Evolutionary conservation across 108 stramenopile genomes (phyloP).

Genomic region (Cylindrotheca fusiformis): DNA sequence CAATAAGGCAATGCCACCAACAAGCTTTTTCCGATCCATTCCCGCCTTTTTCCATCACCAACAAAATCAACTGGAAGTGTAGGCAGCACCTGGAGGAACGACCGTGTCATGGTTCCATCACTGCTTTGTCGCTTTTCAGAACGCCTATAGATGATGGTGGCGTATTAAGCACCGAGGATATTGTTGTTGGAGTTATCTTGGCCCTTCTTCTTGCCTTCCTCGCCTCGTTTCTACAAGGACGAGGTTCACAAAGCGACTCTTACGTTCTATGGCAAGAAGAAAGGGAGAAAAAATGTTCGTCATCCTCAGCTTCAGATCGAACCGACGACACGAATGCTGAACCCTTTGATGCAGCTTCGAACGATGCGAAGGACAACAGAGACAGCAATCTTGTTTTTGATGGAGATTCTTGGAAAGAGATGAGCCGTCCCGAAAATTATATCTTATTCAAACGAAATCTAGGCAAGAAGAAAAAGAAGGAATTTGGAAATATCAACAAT

Average conservation of each 20-base stretch:
- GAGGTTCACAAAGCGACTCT: constrained; percentile 25
- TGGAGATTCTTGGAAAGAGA: constrained; percentile 56
- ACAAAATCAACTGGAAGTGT: no score
- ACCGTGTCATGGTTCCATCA: no score
- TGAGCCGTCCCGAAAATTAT: constrained; percentile 71
- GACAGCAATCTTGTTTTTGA: constrained; percentile 9
- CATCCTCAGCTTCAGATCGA: neutral
- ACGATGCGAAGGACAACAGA: constrained; percentile 3
- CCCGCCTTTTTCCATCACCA: no score
- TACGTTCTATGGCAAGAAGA: constrained; percentile 17
- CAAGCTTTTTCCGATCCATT: no score
- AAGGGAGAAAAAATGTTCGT: neutral
- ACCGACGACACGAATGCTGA: neutral
- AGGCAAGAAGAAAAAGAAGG: constrained; percentile 9
- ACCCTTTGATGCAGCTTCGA: neutral
- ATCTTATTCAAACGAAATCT: constrained; percentile 51
- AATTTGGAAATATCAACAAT: neutral
- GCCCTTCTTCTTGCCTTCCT: constrained; percentile 43
- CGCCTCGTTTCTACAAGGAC: constrained; percentile 36
- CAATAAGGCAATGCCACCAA: no score
- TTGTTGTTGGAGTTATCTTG: constrained; percentile 39
- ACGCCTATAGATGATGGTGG: no score
- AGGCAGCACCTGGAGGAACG: no score
- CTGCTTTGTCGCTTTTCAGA: no score
- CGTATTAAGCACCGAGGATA: constrained; percentile 28